phyloP scores from a whole-genome alignment of 306 rosid genomes.

The Cicer arietinum region DNA sequence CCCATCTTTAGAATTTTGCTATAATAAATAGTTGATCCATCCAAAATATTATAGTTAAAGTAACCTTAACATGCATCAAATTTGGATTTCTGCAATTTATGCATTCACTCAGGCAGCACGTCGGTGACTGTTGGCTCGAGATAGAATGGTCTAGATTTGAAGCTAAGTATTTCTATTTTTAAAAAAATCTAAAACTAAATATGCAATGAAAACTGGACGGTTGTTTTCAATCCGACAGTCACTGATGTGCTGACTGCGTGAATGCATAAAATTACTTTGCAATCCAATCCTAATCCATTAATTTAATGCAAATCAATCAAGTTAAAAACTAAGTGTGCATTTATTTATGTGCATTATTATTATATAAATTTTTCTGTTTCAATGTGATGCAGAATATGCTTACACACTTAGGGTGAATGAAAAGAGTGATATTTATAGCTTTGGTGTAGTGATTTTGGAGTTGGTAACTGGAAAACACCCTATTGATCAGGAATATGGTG shows the following conservation, averaged over 20 bases:
- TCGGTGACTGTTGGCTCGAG: too few relatives aligned
- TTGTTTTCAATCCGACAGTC: too few relatives aligned
- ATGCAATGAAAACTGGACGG: too few relatives aligned
- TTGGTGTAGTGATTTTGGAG: slow-evolving; percentile 81
- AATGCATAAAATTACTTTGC: too few relatives aligned
- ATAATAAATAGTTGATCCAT: not conserved
- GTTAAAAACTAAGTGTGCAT: not conserved
- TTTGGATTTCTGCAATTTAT: not conserved
- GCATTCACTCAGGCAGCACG: too few relatives aligned
- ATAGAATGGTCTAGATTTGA: too few relatives aligned
- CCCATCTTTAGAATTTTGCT: not conserved
- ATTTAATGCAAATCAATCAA: not conserved
- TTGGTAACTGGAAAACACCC: slow-evolving; percentile 75
- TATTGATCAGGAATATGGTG: slow-evolving; percentile 66
- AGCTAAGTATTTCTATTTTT: too few relatives aligned
- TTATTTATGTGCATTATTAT: slow-evolving; percentile 9
- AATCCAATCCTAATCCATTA: too few relatives aligned
- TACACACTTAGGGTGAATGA: slow-evolving; percentile 82
- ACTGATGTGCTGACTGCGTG: too few relatives aligned
- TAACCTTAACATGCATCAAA: not conserved
- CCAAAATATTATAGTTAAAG: not conserved
- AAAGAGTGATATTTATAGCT: slow-evolving; percentile 84
- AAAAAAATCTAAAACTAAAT: too few relatives aligned
- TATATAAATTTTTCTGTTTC: not conserved
- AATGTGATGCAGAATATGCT: slow-evolving; percentile 67